Evolutionary conservation across 225 moss, liverwort and hornwort genomes (phyloP), one percentile per base, ranked within the genome.

Genomic region (Takakia lepidozioides): DNA sequence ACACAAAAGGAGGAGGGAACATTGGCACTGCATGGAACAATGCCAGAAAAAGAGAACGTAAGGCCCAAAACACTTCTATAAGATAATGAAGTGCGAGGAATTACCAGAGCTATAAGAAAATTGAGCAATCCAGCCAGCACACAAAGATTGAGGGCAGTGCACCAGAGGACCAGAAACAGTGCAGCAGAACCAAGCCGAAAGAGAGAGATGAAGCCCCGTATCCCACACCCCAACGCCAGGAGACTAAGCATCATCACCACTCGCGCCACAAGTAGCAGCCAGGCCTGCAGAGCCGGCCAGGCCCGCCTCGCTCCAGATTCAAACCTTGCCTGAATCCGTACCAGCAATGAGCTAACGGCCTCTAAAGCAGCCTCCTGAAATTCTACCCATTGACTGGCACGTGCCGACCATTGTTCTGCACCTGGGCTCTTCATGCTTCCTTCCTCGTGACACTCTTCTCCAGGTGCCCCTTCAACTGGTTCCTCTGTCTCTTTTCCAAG

Each of bases 121-220:
- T 82, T 93, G 57, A 79, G 51, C 27, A 89, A 57, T 36, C 93
- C 93, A 27, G 89, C 79, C 30, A 93, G 57, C 43, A 71, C 66
- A 44, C 78, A 62, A 57, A 93, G 85, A 66, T 68, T 86, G 44
- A 89, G 61, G 50, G 79, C 70, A 19, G 86, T 67, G 61, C 88
- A 89, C 93, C 93, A 93, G 65, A 89, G 69, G 55, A 89, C 69
- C 44, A 93, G 60, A 53, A 88, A 93, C 44, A 84, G 61, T 20
- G 93, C 83, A 56, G 89, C 78, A 28, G 93, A 84, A 35, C 89
- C 86, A 53, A 93, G 74, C 27, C 81, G 83, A 48, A 93, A 72
- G 10, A 93, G 56, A 22, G 93, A 82, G 3, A 64, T 79, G 43
- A 82, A 75, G 9, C 93, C 93, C 48, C 93, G 80, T 38, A 89